Percentiles rank a stretch among this genome's conserved stretches.
Conservation (phyloP, 192 early-diverging fungal genomes). For the Chytriomyces sp. region DNA sequence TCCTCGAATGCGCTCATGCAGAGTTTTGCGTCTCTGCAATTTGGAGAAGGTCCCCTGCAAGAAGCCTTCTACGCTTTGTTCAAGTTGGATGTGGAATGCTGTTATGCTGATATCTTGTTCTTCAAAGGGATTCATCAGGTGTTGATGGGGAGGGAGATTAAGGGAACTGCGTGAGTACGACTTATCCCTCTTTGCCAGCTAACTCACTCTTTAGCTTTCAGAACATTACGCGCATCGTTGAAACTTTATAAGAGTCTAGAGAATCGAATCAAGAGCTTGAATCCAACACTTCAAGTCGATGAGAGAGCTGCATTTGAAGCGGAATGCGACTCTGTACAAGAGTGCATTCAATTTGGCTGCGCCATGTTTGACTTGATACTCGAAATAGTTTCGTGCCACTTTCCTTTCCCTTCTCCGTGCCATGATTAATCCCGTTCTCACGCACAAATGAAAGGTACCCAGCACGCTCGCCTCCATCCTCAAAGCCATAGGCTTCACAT, state of each 20-base stretch:
- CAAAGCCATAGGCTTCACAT: slow-evolving; percentile 7
- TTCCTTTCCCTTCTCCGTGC: not conserved
- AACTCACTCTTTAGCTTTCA: not conserved
- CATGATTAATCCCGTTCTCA: too few relatives aligned
- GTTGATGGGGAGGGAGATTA: slow-evolving; percentile 25
- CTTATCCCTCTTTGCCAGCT: not conserved
- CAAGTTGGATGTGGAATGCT: slow-evolving; percentile 18
- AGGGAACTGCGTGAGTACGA: slow-evolving; percentile 22
- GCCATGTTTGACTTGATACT: slow-evolving; percentile 10
- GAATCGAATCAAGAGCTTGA: slow-evolving; percentile 2
- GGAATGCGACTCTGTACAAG: not conserved
- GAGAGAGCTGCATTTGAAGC: not conserved
- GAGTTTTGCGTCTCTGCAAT: not conserved
- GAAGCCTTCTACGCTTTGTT: not conserved
- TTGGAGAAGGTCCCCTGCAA: not conserved
- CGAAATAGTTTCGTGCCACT: slow-evolving; percentile 2
- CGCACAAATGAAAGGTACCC: slow-evolving; percentile 7
- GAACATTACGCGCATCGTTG: slow-evolving; percentile 12
- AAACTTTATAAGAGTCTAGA: slow-evolving; percentile 11
- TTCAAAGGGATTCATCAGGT: slow-evolving; percentile 27
- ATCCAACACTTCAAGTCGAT: not conserved
- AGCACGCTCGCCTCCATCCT: not conserved
- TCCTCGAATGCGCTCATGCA: not conserved
- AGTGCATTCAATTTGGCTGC: slow-evolving; percentile 16
- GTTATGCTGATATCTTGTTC: slow-evolving; percentile 16